These are phyloP conservation scores for Hanseniaspora hatyaiensis DNA, from an alignment of 805 yeast species.

Conservation along the genomic window DNA sequence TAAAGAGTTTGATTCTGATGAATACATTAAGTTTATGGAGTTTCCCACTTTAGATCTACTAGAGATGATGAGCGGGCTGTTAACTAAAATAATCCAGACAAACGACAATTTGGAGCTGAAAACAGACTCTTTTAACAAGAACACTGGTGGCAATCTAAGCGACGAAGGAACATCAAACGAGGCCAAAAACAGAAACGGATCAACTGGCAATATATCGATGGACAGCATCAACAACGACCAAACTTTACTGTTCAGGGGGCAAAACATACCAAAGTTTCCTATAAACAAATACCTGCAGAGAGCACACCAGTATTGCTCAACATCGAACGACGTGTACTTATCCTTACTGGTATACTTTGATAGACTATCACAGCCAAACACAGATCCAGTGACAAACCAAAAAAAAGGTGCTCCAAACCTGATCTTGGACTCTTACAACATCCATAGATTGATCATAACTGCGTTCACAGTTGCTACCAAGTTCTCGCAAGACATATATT, in stretches of 20 bases:
- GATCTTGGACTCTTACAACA: conserved; percentile 91
- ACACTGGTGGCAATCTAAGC: no score
- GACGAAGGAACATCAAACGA: no score
- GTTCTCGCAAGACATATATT: conserved; percentile 87
- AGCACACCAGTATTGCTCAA: conserved; percentile 92
- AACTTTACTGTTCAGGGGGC: conserved; percentile 80
- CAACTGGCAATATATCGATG: not conserved
- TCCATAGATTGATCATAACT: conserved; percentile 84
- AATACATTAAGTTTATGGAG: conserved; percentile 27
- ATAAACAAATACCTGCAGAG: conserved; percentile 80
- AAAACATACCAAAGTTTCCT: conserved; percentile 90
- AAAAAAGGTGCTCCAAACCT: conserved; percentile 42
- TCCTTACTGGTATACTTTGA: conserved; percentile 88
- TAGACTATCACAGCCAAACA: conserved; percentile 29
- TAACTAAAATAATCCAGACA: conserved; percentile 79
- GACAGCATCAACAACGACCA: conserved; percentile 36
- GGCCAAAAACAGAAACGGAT: conserved; percentile 7
- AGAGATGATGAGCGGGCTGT: conserved; percentile 70
- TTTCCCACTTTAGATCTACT: conserved; percentile 73
- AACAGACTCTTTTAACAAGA: not conserved
- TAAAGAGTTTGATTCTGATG: conserved; percentile 16
- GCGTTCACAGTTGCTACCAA: conserved; percentile 93
- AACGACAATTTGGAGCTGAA: conserved; percentile 62
- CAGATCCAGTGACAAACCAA: conserved; percentile 44
- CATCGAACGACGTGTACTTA: conserved; percentile 91